Conservation (phyloP, 2,329 filamentous ascomycete genomes). For the Arthrobotrys sinensis region DNA sequence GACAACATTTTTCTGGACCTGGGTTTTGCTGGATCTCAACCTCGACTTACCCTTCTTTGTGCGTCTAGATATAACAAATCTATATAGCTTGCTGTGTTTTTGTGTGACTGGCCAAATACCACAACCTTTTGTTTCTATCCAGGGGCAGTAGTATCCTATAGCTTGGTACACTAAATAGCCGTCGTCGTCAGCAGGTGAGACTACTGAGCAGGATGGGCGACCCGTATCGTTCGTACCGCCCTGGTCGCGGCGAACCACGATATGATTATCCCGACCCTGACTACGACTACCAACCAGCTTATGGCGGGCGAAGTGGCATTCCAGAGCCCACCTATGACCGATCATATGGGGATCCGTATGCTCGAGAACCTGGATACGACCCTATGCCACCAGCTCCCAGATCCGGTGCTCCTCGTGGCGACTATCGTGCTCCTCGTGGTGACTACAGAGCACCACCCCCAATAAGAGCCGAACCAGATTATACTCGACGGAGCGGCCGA, state of each 20-base stretch:
- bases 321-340: slow-evolving; percentile 36
- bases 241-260: not conserved
- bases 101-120: slow-evolving; percentile 30
- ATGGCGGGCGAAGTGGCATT: slow-evolving; percentile 7
- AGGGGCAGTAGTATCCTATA: slow-evolving; percentile 20
- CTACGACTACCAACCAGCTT: slow-evolving; percentile 25
- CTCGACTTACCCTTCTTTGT: slow-evolving; percentile 31
- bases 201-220: slow-evolving; percentile 47
- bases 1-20: slow-evolving; percentile 36
- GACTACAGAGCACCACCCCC: slow-evolving; percentile 12
- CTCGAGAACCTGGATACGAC: slow-evolving; percentile 32
- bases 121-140: slow-evolving; percentile 20
- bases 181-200: slow-evolving; percentile 32
- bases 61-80: slow-evolving; percentile 37
- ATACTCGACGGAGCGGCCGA: slow-evolving; percentile 26
- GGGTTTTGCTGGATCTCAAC: slow-evolving; percentile 30
- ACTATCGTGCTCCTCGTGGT: slow-evolving; percentile 29
- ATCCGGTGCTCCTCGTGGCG: slow-evolving; percentile 43
- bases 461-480: slow-evolving; percentile 33
- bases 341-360: slow-evolving; percentile 21
- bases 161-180: slow-evolving; percentile 23
- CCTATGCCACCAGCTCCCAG: slow-evolving; percentile 25
- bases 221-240: slow-evolving; percentile 39
- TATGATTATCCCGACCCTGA: slow-evolving; percentile 27
- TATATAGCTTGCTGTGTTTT: slow-evolving; percentile 39